Evolutionary conservation across 2,329 filamentous ascomycete species (phyloP).

Genomic region (Diplodia corticola): DNA sequence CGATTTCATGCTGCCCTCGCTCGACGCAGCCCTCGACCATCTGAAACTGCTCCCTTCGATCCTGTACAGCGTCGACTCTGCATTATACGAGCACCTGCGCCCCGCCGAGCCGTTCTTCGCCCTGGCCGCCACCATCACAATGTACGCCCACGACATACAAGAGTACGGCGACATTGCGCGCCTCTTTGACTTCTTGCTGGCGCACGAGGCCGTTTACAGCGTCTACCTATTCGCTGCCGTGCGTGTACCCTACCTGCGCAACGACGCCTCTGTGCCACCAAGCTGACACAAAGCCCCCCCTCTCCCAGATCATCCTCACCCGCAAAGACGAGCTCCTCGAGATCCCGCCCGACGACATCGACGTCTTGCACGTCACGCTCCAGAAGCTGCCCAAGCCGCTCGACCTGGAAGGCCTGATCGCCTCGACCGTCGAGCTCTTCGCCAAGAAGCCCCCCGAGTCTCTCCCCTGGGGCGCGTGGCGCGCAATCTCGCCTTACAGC

Average conservation of each 20-base stretch:
- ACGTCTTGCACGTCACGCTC: constrained; percentile 87
- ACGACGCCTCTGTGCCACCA: constrained; percentile 9
- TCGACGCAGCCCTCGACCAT: constrained; percentile 78
- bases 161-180: constrained; percentile 85
- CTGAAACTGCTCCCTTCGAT: constrained; percentile 86
- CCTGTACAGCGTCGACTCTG: constrained; percentile 68
- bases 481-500: constrained; percentile 69
- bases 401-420: constrained; percentile 76
- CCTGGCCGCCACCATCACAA: constrained; percentile 85
- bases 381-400: constrained; percentile 79
- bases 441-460: constrained; percentile 68
- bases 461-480: constrained; percentile 67
- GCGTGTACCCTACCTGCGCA: constrained; percentile 21
- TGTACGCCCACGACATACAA: constrained; percentile 96
- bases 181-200: constrained; percentile 88
- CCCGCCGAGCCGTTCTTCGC: constrained; percentile 87
- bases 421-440: constrained; percentile 64
- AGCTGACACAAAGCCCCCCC: constrained; percentile 6
- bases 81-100: constrained; percentile 73
- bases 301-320: constrained; percentile 68
- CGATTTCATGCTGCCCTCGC: constrained; percentile 94
- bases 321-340: constrained; percentile 83
- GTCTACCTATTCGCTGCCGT: constrained; percentile 79
- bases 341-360: constrained; percentile 77
- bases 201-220: constrained; percentile 81